phyloP scores from a whole-genome alignment of 202 grass and related monocot species.

The Zoysia matrella region DNA sequence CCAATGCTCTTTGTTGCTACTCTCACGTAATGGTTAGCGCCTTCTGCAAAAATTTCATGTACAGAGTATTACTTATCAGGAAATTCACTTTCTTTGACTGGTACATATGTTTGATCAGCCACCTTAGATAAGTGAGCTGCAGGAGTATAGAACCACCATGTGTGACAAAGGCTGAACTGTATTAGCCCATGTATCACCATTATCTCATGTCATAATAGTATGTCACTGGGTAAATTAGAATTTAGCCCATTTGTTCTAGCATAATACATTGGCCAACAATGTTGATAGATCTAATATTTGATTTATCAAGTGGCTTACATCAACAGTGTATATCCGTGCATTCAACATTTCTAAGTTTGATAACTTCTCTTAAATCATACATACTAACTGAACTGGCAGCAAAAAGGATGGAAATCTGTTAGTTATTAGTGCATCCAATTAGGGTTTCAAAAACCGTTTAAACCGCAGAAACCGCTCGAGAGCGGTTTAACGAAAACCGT shows the following conservation, averaged over 20 bases:
- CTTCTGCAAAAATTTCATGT: neutral
- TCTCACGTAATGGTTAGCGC: neutral
- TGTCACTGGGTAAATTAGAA: neutral
- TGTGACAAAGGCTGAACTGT: neutral
- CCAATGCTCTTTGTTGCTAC: neutral
- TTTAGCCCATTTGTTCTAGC: too few relatives aligned
- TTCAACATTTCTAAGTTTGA: too few relatives aligned
- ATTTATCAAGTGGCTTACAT: neutral
- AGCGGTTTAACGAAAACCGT: too few relatives aligned
- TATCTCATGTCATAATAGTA: neutral
- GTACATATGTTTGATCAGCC: neutral
- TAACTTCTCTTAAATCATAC: too few relatives aligned
- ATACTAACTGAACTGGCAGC: neutral
- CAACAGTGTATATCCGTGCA: neutral
- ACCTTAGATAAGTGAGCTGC: neutral
- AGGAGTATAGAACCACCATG: neutral
- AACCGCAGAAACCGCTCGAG: too few relatives aligned
- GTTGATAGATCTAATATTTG: neutral
- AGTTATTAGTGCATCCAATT: too few relatives aligned
- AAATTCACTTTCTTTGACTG: neutral
- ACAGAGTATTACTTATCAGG: neutral
- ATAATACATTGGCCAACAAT: neutral
- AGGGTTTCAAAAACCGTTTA: too few relatives aligned
- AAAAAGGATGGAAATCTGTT: too few relatives aligned
- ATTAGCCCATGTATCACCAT: constrained; percentile 2